Evolutionary conservation across 371 early-diverging fungal species (phyloP).

Genomic region (Fennellomyces sp.): DNA sequence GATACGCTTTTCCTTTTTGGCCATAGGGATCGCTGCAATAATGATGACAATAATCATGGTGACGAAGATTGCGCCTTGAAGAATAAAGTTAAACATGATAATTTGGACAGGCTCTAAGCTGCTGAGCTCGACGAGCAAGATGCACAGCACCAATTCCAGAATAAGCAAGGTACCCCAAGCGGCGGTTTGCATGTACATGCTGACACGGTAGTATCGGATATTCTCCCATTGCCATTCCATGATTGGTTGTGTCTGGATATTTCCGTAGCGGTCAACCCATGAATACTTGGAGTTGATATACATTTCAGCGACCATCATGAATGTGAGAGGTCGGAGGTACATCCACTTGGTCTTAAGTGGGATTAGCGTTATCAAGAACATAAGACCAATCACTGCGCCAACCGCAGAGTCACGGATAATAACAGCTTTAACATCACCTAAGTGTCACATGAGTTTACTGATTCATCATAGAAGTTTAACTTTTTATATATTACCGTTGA

Average conservation of each 20-base stretch:
- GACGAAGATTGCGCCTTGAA: conserved; percentile 10
- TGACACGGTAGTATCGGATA: conserved; percentile 21
- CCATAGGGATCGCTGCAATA: background rate
- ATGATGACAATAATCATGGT: conserved; percentile 13
- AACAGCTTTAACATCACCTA: conserved; percentile 42
- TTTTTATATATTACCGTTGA: conserved; percentile 21
- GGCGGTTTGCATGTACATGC: conserved; percentile 21
- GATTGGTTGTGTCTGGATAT: conserved; percentile 3
- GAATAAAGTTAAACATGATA: conserved; percentile 29
- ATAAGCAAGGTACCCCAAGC: conserved; percentile 39
- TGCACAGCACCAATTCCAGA: conserved; percentile 35
- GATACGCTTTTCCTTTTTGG: background rate
- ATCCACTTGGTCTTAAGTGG: conserved; percentile 42
- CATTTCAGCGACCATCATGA: conserved; percentile 34
- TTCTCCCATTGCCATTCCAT: conserved; percentile 36
- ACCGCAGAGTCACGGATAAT: conserved; percentile 48
- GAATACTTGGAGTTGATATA: conserved; percentile 19
- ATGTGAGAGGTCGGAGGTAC: conserved; percentile 32
- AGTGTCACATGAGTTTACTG: too few relatives aligned
- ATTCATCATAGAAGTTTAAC: too few relatives aligned
- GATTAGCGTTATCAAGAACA: conserved; percentile 47
- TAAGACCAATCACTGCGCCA: conserved; percentile 35
- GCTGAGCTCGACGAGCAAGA: conserved; percentile 37
- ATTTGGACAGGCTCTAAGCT: conserved; percentile 34
- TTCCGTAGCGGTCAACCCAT: conserved; percentile 28